A percentile compares a stretch with the other conserved stretches of the same genome.
phyloP scores from a whole-genome alignment of 169 alveolate species.

The Babesia bigemina region DNA sequence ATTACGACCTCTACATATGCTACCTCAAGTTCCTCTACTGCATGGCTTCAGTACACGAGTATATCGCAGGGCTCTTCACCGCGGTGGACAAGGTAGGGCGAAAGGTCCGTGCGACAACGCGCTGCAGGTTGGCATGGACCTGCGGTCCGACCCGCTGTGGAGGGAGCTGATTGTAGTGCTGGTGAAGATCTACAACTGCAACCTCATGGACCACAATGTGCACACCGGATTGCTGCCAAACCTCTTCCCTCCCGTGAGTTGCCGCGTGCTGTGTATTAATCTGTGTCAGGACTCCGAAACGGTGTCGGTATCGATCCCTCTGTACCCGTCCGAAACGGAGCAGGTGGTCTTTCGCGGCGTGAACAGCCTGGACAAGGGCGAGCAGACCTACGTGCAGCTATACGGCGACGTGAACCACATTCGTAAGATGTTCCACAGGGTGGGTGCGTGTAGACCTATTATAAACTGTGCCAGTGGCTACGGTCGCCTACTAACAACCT shows the following conservation, averaged over 20 bases:
- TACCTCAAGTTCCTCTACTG: constrained; percentile 74
- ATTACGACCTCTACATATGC: constrained; percentile 42
- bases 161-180: constrained; percentile 66
- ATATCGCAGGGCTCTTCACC: constrained; percentile 68
- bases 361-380: constrained; percentile 28
- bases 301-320: constrained; percentile 25
- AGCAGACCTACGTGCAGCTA: constrained; percentile 44
- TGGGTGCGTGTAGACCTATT: neutral
- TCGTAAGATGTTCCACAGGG: constrained; percentile 65
- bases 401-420: constrained; percentile 59
- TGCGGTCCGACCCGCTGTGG: constrained; percentile 76
- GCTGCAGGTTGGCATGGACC: constrained; percentile 72
- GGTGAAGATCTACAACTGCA: constrained; percentile 75
- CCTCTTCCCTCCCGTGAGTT: constrained; percentile 62
- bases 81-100: constrained; percentile 59
- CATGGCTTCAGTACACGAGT: constrained; percentile 79
- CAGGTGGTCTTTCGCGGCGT: constrained; percentile 67
- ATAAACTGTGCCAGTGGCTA: constrained; percentile 58
- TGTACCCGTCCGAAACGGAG: constrained; percentile 71
- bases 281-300: constrained; percentile 19
- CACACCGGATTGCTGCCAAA: constrained; percentile 69
- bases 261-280: too few species aligned
- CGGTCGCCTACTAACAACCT: constrained; percentile 73
- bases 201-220: constrained; percentile 57
- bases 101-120: too few species aligned